Base-by-base conservation (phyloP, 768 basidiomycete species). In the Nidularia pulvinata region DNA sequence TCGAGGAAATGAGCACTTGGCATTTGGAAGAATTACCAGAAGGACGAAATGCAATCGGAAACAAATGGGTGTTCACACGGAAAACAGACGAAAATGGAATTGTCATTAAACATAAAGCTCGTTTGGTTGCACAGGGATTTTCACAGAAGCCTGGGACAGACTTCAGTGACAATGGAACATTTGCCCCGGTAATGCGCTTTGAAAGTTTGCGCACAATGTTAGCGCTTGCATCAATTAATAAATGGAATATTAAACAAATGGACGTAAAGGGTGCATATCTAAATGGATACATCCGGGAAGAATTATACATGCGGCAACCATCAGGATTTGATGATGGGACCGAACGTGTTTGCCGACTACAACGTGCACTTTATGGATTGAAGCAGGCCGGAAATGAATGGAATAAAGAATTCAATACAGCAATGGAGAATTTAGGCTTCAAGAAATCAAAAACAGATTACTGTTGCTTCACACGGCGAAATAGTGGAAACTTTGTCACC, bases 231-330 rank as follows among this genome's bases (percentile, higher is more conserved):
- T 49, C 60, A 13, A 33, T 30, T 10, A 32, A 37, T 7, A 39
- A 54, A 2, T 42, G 34, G 19, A 34, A 42, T 11, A 16, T 59
- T 30, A 33, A 39, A 13, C 56, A 57, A 44, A 42, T 57, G 14
- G 56, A 57, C 25, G 32, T 56, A 4, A 53, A 56, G 42, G 46
- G 56, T 5, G 56, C 56, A 30, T 55, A 57, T 47, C 53, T 57
- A 10, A 54, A 57, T 46, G 53, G 56, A 3, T 25, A 1, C 1
- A 37, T 53, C 59, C 34, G 53, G 34, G 57, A 59, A 33, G 44
- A 57, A 2, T 69, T 77, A 43, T 78, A 69, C 58, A 73, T 78
- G 71, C 44, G 61, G 30, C 60, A 66, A 30, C 70, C 70, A 48
- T 46, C 57, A 30, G 57, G 55, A 4, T 56, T 45, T 30, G 48